phyloP scores from a whole-genome alignment of 2,329 filamentous ascomycete species.

The Fusarium miscanthi region DNA sequence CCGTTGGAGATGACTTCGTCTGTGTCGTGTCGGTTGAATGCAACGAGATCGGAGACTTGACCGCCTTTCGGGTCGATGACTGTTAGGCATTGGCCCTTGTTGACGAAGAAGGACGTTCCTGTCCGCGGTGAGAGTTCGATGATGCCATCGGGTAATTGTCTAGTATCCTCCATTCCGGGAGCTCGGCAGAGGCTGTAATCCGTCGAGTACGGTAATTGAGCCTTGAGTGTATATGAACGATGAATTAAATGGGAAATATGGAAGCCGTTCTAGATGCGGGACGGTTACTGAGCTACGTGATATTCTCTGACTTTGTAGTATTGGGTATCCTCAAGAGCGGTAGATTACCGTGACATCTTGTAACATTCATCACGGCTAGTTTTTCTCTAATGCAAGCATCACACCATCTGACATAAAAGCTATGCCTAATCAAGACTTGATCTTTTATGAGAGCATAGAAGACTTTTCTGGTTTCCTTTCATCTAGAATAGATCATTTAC shows the following conservation, averaged over 20 bases:
- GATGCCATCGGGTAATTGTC: background rate
- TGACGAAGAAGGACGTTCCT: background rate
- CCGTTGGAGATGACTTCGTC: background rate
- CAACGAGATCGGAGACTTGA: background rate
- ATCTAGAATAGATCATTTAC: accelerated
- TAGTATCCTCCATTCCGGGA: background rate
- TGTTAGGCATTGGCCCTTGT: background rate
- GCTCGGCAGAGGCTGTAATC: background rate
- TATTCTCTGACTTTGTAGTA: background rate
- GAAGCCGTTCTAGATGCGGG: accelerated
- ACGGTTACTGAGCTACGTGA: background rate
- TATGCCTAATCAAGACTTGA: background rate
- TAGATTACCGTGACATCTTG: background rate
- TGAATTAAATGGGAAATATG: background rate
- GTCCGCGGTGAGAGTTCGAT: background rate
- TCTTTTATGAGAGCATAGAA: accelerated
- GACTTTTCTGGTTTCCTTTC: accelerated
- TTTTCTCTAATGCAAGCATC: background rate
- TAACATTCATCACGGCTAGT: background rate
- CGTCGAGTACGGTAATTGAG: background rate
- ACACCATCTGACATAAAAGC: accelerated
- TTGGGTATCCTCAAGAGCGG: accelerated
- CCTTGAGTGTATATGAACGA: too few relatives aligned
- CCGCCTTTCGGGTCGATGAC: background rate
- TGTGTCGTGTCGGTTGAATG: background rate